Conservation (phyloP, 352 stramenopile species). For the Phytopythium oedochilum region DNA sequence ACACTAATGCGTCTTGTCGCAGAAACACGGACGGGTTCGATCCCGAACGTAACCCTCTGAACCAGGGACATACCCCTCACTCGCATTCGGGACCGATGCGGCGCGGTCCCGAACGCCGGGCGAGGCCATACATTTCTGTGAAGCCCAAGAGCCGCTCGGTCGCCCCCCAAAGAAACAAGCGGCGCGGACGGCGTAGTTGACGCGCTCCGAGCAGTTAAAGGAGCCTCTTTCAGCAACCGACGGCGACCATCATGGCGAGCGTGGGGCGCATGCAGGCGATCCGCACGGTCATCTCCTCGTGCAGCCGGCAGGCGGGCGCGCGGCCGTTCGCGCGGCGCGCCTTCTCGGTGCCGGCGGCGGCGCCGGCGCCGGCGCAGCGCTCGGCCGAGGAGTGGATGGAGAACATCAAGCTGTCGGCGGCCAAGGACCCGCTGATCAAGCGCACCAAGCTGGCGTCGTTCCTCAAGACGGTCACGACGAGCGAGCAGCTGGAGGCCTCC, state of each 20-base stretch:
- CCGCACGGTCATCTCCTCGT: constrained; percentile 50
- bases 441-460: constrained; percentile 81
- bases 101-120: no score
- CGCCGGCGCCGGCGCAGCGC: constrained; percentile 25
- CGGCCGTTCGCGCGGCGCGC: constrained; percentile 25
- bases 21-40: no score
- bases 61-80: no score
- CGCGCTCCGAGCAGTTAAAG: not conserved
- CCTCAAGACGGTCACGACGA: constrained; percentile 79
- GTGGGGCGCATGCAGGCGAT: constrained; percentile 59
- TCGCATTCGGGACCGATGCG: no score
- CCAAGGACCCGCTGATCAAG: constrained; percentile 79
- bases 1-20: no score
- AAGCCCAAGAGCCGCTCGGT: no score
- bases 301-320: constrained; percentile 38
- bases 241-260: constrained; percentile 1
- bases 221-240: not conserved
- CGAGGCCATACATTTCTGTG: no score
- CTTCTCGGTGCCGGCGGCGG: constrained; percentile 21
- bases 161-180: no score
- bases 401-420: constrained; percentile 66
- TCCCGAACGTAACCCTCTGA: no score
- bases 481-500: constrained; percentile 67
- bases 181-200: no score
- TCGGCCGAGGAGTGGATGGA: constrained; percentile 78